Percentiles rank a stretch among this genome's conserved stretches.
Evolutionary conservation across 1,284 basidiomycete genomes (phyloP).

Genomic region (Leccinum ponderosum): DNA sequence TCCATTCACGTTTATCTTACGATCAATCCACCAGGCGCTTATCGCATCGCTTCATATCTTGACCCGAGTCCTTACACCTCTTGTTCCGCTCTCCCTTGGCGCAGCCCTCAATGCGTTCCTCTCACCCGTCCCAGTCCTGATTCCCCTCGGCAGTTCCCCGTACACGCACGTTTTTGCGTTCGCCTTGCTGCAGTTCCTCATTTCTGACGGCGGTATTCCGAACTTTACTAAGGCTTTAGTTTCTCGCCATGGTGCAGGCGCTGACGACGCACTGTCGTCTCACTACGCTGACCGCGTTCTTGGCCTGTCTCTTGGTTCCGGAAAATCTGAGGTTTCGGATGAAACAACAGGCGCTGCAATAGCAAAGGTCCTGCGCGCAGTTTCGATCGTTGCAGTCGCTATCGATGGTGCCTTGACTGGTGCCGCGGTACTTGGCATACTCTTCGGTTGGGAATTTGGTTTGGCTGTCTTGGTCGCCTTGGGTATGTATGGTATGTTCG

Average conservation of each 20-base stretch:
- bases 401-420: conserved; percentile 77
- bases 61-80: conserved; percentile 76
- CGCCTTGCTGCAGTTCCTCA: conserved; percentile 62
- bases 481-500: conserved; percentile 64
- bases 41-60: conserved; percentile 70
- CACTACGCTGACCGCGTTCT: conserved; percentile 79
- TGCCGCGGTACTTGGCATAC: conserved; percentile 60
- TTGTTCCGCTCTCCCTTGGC: conserved; percentile 74
- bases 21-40: conserved; percentile 42
- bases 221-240: conserved; percentile 72
- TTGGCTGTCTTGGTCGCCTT: conserved; percentile 76
- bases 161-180: conserved; percentile 69
- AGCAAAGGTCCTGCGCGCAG: conserved; percentile 87
- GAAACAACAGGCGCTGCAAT: conserved; percentile 83
- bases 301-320: conserved; percentile 77
- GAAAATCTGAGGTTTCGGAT: conserved; percentile 37
- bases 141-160: conserved; percentile 45
- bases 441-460: conserved; percentile 71
- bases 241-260: conserved; percentile 88
- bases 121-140: conserved; percentile 17
- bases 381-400: conserved; percentile 76
- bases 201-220: conserved; percentile 69
- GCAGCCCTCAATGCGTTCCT: conserved; percentile 64
- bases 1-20: conserved; percentile 10
- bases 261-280: conserved; percentile 77